Conservation (phyloP, 192 early-diverging fungal species). For the Obelidium mucronatum region DNA sequence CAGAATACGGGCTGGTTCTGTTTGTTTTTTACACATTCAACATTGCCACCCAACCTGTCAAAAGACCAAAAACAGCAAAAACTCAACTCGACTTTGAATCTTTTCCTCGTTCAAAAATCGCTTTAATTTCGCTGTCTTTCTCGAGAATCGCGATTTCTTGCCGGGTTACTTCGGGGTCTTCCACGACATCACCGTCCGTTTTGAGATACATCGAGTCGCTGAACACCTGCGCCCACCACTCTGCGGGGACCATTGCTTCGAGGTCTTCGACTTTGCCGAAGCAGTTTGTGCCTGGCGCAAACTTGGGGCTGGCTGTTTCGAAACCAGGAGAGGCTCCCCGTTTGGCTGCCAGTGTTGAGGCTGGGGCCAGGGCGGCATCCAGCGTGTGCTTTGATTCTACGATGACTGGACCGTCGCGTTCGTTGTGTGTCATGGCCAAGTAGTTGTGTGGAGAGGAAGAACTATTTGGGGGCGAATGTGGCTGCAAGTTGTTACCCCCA, state of each 20-base stretch:
- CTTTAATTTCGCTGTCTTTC: conserved; percentile 39
- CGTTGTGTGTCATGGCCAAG: not conserved
- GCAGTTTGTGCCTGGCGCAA: conserved; percentile 30
- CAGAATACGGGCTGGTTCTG: conserved; percentile 44
- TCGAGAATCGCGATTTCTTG: conserved; percentile 63
- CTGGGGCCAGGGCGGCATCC: not conserved
- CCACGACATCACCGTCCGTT: conserved; percentile 74
- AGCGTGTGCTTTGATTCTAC: not conserved
- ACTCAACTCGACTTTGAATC: not conserved
- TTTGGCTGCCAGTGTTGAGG: not conserved
- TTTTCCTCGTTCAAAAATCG: conserved; percentile 38
- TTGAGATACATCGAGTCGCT: conserved; percentile 65
- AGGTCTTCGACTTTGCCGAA: conserved; percentile 64
- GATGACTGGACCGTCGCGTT: not conserved
- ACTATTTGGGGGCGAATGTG: too few species aligned
- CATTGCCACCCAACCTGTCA: too few species aligned
- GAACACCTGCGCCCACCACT: conserved; percentile 70
- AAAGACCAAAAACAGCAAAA: not conserved
- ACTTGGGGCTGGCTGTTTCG: not conserved
- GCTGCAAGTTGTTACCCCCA: too few species aligned
- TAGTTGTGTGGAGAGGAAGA: too few species aligned
- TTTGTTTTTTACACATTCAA: not conserved
- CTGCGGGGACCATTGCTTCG: conserved; percentile 58
- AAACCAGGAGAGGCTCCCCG: not conserved
- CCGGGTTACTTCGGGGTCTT: conserved; percentile 68